Base-by-base conservation (phyloP, 2,329 filamentous ascomycete genomes). In the Endoconidiophora polonica region DNA sequence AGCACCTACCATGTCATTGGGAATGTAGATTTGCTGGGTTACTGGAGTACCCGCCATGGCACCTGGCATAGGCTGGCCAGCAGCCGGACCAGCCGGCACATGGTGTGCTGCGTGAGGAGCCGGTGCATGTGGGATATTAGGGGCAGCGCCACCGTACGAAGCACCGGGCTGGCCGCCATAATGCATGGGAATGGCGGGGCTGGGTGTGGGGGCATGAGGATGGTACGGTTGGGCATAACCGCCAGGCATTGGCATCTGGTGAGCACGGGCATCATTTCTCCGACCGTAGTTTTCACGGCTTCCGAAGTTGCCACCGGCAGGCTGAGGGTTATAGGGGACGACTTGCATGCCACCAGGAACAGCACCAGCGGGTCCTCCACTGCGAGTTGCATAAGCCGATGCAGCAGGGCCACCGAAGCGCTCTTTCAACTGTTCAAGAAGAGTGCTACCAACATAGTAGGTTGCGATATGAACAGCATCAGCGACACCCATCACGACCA, bases 401-500 rank as follows among this genome's bases (percentile, higher is more conserved):
- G 91, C 90, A 52, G 87, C 87, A 18, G 91, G 88, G 4, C 91
- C 91, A 48, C 91, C 90, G 58, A 96, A 98, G 40, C 91, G 81
- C 64, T 98, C 91, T 48, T 91, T 95, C 53, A 98, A 74, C 68
- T 98, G 91, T 71, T 98, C 91, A 44, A 94, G 82, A 23, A 98
- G 76, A n/a, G 91, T 98, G 66, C 90, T 94, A 50, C 88, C 90
- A 56, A 98, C 88, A 61, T 98, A 98, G 71, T 96, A 98, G 37
- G 91, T 94, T 45, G 91, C 91, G 65, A 98, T 98, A 68, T 98
- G 91, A 45, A 98, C 90, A 52, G 91, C 90, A 69, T 98, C 91
- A 49, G 91, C 91, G 52, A 98, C 91, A 63, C 91, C 91, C 66
- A 96, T 86, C 26, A 98, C 88, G 47, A 98, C 90, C 45, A 98